Conservation (phyloP, 768 basidiomycete species). For the Mycena floridula region DNA sequence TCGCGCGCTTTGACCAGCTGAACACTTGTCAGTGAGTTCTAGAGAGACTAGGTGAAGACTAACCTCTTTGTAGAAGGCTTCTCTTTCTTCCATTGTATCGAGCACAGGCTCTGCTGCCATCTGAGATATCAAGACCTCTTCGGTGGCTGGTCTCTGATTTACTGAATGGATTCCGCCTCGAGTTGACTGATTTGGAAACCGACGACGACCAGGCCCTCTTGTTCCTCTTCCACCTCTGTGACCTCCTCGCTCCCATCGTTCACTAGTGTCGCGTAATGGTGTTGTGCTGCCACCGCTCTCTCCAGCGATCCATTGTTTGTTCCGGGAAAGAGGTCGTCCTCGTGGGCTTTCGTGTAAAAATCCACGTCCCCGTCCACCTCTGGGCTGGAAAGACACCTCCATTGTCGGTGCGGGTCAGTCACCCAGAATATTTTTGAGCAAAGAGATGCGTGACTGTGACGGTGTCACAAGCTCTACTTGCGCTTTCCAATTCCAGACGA, state of each 20-base stretch:
- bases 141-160: conserved; percentile 37
- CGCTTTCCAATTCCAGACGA: too few species aligned
- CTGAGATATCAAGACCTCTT: conserved; percentile 13
- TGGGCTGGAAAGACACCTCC: too few species aligned
- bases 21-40: conserved; percentile 3
- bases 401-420: too few species aligned
- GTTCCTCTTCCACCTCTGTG: conserved; percentile 43
- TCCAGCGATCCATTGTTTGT: conserved; percentile 58
- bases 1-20: conserved; percentile 74
- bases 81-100: conserved; percentile 57
- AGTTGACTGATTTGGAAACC: too few species aligned
- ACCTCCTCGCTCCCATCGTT: conserved; percentile 61
- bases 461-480: too few species aligned
- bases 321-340: conserved; percentile 33
- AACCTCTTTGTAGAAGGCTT: conserved; percentile 70
- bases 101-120: conserved; percentile 43
- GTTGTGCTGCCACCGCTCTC: conserved; percentile 29
- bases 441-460: too few species aligned
- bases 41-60: conserved; percentile 15
- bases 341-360: too few species aligned
- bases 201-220: conserved; percentile 27
- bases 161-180: conserved; percentile 26
- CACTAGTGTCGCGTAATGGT: conserved; percentile 36
- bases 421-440: too few species aligned
- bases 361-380: too few species aligned